Evolutionary conservation across 148 eudicot species (phyloP), one percentile per base, ranked within the genome.

Genomic region (Tetragonia tetragonoides): DNA sequence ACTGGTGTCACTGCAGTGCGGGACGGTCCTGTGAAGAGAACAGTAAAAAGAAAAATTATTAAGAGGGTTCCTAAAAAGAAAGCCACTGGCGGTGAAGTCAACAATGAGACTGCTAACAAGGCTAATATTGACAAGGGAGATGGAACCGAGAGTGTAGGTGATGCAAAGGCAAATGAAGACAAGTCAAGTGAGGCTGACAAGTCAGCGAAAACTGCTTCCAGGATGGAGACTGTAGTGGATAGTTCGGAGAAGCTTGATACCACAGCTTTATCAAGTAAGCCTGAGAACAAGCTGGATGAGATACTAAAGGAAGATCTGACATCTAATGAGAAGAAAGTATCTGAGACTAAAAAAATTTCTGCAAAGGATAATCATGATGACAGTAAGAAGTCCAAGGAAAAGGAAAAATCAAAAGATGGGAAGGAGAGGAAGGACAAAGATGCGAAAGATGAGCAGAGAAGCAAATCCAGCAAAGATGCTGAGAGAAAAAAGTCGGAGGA

Each of bases 61-160:
- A 95, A 79, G 87, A 88, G 88, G 82, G 97, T 93, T 24, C 84
- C 87, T 39, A 95, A 90, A 70, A 86, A 73, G 73, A 93, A 90
- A 82, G 80, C 65, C 34, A 46, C 83, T 77, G 63, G 69, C 74
- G 84, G 60, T 46, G 87, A 70, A 74, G 80, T 85, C 63, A 87
- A 77, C 66, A 81, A 66, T 75, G 91, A 69, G 78, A 80, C 78
- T 37, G 53, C 80, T 68, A 84, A 86, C 68, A 85, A 68, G 64
- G 72, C 80, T 59, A 51, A 76, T 73, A 78, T 72, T 65, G 83
- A 81, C 47, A 68, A 53, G 64, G 81, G 80, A 65, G 80, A 77
- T 76, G 89, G 41, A 70, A 57, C 44, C 62, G 78, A 75, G 24
- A 81, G 18, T 75, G 77, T 23, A 12, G 81, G 76, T 65, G 75